These are phyloP conservation scores for Suhomyces sp. DNA, from an alignment of 805 yeast species.

Conservation along the genomic window DNA sequence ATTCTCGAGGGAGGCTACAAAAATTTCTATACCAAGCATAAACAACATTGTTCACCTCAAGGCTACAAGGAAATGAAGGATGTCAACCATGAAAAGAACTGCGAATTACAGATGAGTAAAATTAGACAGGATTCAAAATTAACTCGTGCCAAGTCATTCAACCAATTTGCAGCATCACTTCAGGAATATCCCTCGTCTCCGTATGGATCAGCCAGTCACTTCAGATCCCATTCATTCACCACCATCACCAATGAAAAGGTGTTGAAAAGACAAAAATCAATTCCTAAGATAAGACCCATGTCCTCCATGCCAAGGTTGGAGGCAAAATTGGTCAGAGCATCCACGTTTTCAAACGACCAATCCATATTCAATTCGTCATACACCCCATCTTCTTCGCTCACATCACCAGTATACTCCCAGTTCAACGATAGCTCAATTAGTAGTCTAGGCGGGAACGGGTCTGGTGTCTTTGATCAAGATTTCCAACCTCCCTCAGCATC, in stretches of 20 bases:
- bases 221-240: conserved; percentile 29
- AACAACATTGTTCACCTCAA: conserved; percentile 66
- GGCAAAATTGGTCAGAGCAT: conserved; percentile 20
- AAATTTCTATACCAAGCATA: conserved; percentile 61
- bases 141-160: conserved; percentile 39
- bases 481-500: conserved; percentile 31
- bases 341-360: conserved; percentile 25
- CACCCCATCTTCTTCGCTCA: conserved; percentile 7
- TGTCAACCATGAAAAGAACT: conserved; percentile 28
- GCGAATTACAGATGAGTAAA: conserved; percentile 50
- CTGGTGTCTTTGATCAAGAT: conserved; percentile 18
- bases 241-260: conserved; percentile 31
- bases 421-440: conserved; percentile 6
- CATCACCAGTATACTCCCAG: conserved; percentile 4
- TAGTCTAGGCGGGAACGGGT: conserved; percentile 1
- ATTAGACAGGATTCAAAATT: conserved; percentile 44
- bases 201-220: conserved; percentile 15
- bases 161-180: conserved; percentile 16
- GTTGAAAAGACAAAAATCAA: conserved; percentile 32
- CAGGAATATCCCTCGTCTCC: conserved; percentile 27
- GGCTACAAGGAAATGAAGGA: conserved; percentile 83
- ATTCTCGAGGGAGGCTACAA: conserved; percentile 91
- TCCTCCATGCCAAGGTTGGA: conserved; percentile 9
- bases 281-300: conserved; percentile 9
- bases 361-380: conserved; percentile 15